These are phyloP conservation scores for Papiliotrema flavescens DNA, from an alignment of 1,284 basidiomycete genomes.

Conservation along the genomic window DNA sequence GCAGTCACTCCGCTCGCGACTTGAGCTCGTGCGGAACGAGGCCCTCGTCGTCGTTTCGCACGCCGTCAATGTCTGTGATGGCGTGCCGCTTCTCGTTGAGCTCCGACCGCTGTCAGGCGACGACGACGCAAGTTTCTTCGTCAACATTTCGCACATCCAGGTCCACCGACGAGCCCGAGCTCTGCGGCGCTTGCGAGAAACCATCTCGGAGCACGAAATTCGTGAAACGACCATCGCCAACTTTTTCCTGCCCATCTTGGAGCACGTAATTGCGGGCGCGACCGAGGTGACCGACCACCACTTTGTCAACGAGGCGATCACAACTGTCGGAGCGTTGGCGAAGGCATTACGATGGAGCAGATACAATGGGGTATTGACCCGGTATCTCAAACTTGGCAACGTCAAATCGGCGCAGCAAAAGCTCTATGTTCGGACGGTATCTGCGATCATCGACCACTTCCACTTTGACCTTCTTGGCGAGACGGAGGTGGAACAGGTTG, in stretches of 20 bases:
- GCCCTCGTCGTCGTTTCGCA: constrained; percentile 75
- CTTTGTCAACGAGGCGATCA: constrained; percentile 85
- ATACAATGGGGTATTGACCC: constrained; percentile 77
- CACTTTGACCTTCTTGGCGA: constrained; percentile 67
- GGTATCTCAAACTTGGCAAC: constrained; percentile 72
- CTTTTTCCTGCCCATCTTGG: constrained; percentile 81
- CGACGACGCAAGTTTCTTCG: constrained; percentile 94
- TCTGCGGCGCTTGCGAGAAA: constrained; percentile 76
- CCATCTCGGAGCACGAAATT: constrained; percentile 66
- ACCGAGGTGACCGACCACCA: constrained; percentile 75
- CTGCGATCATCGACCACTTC: constrained; percentile 85
- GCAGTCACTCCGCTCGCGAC: constrained; percentile 71
- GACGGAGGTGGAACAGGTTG: constrained; percentile 17
- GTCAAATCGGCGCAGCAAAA: constrained; percentile 72
- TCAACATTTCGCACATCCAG: constrained; percentile 94
- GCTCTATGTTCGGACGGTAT: constrained; percentile 79
- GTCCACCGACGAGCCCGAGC: constrained; percentile 86
- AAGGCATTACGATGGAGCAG: constrained; percentile 75
- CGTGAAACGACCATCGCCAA: constrained; percentile 72
- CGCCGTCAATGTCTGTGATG: constrained; percentile 65
- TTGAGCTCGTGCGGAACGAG: constrained; percentile 86
- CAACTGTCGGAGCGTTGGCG: constrained; percentile 69
- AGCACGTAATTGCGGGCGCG: constrained; percentile 71
- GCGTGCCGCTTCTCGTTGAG: constrained; percentile 65
- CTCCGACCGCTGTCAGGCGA: constrained; percentile 77